A percentile compares a stretch with the other conserved stretches of the same genome.
Evolutionary conservation across 768 basidiomycete species (phyloP).

Genomic region (Hericium coralloides): DNA sequence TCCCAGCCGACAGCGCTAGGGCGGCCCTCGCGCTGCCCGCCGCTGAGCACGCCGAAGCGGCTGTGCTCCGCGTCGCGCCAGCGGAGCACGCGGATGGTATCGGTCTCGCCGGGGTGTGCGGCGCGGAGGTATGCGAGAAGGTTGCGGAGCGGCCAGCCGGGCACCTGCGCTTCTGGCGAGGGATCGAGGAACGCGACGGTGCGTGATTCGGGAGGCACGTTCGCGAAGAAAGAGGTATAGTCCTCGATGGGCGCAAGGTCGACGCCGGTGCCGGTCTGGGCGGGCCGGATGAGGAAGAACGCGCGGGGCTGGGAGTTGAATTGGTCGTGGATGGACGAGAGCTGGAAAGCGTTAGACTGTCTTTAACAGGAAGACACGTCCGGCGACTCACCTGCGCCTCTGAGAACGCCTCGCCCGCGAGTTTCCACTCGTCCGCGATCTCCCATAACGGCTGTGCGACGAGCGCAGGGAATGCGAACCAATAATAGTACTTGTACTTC

Average conservation of each 20-base stretch:
- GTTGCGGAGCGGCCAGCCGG: conserved; percentile 92
- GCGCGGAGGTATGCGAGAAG: conserved; percentile 74
- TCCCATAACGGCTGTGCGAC: conserved; percentile 88
- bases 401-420: conserved; percentile 37
- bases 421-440: conserved; percentile 56
- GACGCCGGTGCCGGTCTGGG: conserved; percentile 19
- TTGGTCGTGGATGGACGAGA: conserved; percentile 42
- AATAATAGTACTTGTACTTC: conserved; percentile 96
- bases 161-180: conserved; percentile 45
- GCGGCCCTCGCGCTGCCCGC: conserved; percentile 23
- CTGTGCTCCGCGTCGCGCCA: conserved; percentile 67
- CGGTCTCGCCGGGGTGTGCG: conserved; percentile 40
- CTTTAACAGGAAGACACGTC: not conserved
- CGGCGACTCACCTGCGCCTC: conserved; percentile 30
- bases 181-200: conserved; percentile 50
- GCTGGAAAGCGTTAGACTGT: conserved; percentile 23
- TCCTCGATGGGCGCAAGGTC: conserved; percentile 47
- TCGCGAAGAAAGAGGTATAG: conserved; percentile 49
- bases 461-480: conserved; percentile 96
- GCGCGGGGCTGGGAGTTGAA: conserved; percentile 34
- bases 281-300: conserved; percentile 54
- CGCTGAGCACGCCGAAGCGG: conserved; percentile 45
- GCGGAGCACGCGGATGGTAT: conserved; percentile 56
- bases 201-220: conserved; percentile 24
- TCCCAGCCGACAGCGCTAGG: conserved; percentile 92